Evolutionary conservation across 106 monocot species (phyloP), one percentile per base, ranked within the genome.

Genomic region (Acanthochlamys bracteata): DNA sequence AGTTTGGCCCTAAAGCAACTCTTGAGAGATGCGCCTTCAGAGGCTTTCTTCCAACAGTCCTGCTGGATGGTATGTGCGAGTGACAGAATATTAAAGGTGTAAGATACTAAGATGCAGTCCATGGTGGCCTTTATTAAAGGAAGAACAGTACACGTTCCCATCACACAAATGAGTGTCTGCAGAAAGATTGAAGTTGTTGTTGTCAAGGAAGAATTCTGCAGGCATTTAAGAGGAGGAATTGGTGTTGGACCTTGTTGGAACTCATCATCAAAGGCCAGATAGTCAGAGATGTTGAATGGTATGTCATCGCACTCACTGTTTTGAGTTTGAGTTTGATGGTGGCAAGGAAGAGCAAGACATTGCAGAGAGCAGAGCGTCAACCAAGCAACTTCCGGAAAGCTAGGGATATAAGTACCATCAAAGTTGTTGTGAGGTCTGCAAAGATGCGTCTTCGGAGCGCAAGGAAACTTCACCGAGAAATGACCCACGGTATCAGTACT

Each of bases 1-100:
- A 20, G 20, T 55, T 55, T 55, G 10, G 55, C 20, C 20, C 55
- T 55, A 55, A 55, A 20, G 55, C 55, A 55, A 55, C 55, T 55
- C 55, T 55, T 20, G 55, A 55, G 15, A 55, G 3, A 22, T 0
- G 10, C 22, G 16, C 55, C 15, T 20, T 55, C 20, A 3, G 15
- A 21, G 2, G 55, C 55, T 22, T 49, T 49, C 49, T 49, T 49
- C 49, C 9, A 49, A 49, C 17, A 17, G 17, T 49, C 12, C 49
- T 49, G 12, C 49, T 49, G 49, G 12, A 14, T 17, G 10, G 49
- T 9, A 43, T 33, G 33, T 33, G 17, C 2, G 17, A 49, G 17
- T 49, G 49, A 49, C 6, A 14, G 49, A 49, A 17, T 2, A 49
- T 4, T 49, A 17, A 10, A 49, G 10, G 17, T 2, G 3, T 49